These are phyloP conservation scores for Candida quercuum DNA, from an alignment of 805 yeast genomes.

Conservation along the genomic window DNA sequence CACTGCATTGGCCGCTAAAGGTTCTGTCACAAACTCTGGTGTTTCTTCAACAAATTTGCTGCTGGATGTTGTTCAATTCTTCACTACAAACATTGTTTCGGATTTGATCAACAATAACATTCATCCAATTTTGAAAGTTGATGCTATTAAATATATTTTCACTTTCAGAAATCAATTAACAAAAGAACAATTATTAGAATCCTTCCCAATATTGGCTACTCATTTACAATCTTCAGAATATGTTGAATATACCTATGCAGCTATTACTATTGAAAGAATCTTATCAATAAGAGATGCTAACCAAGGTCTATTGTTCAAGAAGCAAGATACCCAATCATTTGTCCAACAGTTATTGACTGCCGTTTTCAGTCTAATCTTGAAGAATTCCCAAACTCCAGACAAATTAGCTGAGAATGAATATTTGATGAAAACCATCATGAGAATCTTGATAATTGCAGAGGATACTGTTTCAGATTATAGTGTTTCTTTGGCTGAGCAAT, in stretches of 20 bases:
- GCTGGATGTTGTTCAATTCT: constrained; percentile 84
- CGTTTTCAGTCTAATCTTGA: constrained; percentile 61
- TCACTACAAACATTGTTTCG: constrained; percentile 72
- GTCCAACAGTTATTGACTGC: constrained; percentile 56
- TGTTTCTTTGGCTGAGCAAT: constrained; percentile 49
- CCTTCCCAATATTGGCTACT: constrained; percentile 71
- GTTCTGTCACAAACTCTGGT: constrained; percentile 80
- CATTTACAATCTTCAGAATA: constrained; percentile 64
- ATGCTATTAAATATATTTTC: constrained; percentile 87
- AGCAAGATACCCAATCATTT: constrained; percentile 64
- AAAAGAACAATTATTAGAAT: constrained; percentile 72
- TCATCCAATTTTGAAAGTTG: constrained; percentile 81
- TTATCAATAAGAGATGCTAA: constrained; percentile 63
- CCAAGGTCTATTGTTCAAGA: constrained; percentile 60
- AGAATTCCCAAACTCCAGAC: constrained; percentile 65
- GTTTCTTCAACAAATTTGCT: constrained; percentile 80
- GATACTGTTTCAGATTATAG: constrained; percentile 48
- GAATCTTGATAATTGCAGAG: constrained; percentile 70
- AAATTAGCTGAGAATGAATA: constrained; percentile 94
- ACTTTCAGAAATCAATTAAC: constrained; percentile 90
- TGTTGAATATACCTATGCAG: constrained; percentile 89
- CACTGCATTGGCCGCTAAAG: constrained; percentile 87
- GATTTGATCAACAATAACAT: constrained; percentile 59
- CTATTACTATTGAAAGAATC: constrained; percentile 87
- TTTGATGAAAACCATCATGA: constrained; percentile 82